Evolutionary conservation across 805 yeast species (phyloP).

Genomic region (Pichia phayaonensis): DNA sequence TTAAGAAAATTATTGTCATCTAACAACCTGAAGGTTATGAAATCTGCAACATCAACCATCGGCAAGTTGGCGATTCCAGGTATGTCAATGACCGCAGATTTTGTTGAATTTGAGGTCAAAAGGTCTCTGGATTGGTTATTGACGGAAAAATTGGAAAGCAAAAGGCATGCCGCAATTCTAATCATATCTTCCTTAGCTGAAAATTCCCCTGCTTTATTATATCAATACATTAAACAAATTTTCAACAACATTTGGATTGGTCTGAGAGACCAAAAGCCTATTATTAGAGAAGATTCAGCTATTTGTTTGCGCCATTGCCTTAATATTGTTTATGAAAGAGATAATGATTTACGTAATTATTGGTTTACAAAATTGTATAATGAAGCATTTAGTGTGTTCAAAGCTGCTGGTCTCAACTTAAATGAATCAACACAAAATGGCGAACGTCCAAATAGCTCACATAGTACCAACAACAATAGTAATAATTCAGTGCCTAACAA

Average conservation of each 20-base stretch:
- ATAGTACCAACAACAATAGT: not conserved
- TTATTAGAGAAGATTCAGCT: conserved; percentile 79
- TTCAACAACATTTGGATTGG: conserved; percentile 85
- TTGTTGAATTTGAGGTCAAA: conserved; percentile 88
- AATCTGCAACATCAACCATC: conserved; percentile 74
- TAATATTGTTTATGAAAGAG: conserved; percentile 72
- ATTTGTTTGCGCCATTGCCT: conserved; percentile 70
- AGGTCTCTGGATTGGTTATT: conserved; percentile 87
- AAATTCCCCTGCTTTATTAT: conserved; percentile 78
- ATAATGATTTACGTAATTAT: conserved; percentile 54
- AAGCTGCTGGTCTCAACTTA: conserved; percentile 12
- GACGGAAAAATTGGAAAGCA: conserved; percentile 74
- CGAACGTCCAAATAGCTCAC: not conserved
- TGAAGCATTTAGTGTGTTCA: conserved; percentile 28
- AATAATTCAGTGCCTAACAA: not conserved
- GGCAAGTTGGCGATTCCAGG: conserved; percentile 89
- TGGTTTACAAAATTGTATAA: conserved; percentile 61
- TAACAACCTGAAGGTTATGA: conserved; percentile 77
- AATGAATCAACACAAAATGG: not conserved
- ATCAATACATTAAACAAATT: conserved; percentile 69
- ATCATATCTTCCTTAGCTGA: conserved; percentile 77
- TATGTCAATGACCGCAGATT: conserved; percentile 81
- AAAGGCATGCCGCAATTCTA: conserved; percentile 86
- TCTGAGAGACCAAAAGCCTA: conserved; percentile 66
- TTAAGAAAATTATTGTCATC: conserved; percentile 73